A percentile compares a stretch with the other conserved stretches of the same genome.
These are phyloP conservation scores for Kodamaea ohmeri DNA, from an alignment of 1,139 yeast species.

Conservation along the genomic window DNA sequence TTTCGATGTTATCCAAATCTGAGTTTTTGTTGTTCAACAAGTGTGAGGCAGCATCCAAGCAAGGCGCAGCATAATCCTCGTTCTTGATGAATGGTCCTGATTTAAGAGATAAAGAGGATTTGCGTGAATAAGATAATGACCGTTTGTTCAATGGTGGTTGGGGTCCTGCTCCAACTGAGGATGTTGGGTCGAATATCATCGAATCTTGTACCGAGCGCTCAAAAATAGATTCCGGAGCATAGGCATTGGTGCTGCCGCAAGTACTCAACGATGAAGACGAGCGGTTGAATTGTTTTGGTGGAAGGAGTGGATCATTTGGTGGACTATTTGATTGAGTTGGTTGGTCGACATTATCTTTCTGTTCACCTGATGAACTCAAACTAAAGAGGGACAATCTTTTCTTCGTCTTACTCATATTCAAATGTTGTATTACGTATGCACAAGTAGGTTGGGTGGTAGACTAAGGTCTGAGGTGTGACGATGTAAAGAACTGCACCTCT, in stretches of 20 bases:
- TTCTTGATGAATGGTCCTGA: slow-evolving; percentile 29
- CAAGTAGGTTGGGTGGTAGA: neutral
- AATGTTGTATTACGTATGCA: neutral
- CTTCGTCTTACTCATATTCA: slow-evolving; percentile 5
- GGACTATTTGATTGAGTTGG: slow-evolving; percentile 1
- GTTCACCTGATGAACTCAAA: slow-evolving; percentile 12
- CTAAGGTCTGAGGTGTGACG: neutral
- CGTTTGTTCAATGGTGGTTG: slow-evolving; percentile 22
- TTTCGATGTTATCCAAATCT: slow-evolving; percentile 65
- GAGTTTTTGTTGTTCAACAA: slow-evolving; percentile 55
- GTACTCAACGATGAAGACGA: slow-evolving; percentile 9
- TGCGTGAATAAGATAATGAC: slow-evolving; percentile 28
- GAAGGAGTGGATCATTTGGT: slow-evolving; percentile 1
- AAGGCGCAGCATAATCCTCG: slow-evolving; percentile 78
- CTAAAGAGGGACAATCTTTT: slow-evolving; percentile 13
- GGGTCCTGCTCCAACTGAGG: slow-evolving; percentile 11
- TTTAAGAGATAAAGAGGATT: slow-evolving; percentile 25
- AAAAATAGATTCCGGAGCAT: slow-evolving; percentile 46
- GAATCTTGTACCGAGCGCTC: slow-evolving; percentile 62
- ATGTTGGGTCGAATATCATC: slow-evolving; percentile 11
- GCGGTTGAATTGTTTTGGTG: slow-evolving; percentile 6
- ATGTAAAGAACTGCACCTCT: neutral
- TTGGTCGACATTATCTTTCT: slow-evolving; percentile 7
- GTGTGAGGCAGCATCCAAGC: slow-evolving; percentile 74
- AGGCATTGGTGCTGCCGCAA: slow-evolving; percentile 9